Conservation (phyloP, 257 asterid species). For the Rauvolfia tetraphylla region DNA sequence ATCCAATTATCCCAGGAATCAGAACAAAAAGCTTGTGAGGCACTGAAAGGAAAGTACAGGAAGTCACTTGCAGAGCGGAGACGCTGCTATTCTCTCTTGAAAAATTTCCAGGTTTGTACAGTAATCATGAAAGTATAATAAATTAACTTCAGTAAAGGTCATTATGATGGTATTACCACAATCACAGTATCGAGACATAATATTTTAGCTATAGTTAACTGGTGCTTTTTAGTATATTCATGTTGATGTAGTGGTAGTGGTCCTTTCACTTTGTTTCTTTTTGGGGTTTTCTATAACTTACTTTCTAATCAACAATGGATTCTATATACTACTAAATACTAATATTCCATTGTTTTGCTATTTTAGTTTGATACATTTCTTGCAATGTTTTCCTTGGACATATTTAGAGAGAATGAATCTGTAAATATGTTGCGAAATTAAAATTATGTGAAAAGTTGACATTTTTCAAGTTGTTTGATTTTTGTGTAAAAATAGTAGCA, state of each 20-base stretch:
- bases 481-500: background rate
- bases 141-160: background rate
- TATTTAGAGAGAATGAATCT: too few relatives aligned
- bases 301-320: background rate
- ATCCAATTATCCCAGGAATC: constrained; percentile 40
- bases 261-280: background rate
- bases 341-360: background rate
- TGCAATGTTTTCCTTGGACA: background rate
- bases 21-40: constrained; percentile 43
- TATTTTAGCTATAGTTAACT: background rate
- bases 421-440: background rate
- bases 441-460: background rate
- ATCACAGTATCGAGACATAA: background rate
- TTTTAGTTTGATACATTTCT: background rate
- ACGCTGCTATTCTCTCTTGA: constrained; percentile 48
- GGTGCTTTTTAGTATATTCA: background rate
- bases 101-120: constrained; percentile 55
- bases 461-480: background rate
- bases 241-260: background rate
- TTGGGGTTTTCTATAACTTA: too few relatives aligned
- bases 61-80: constrained; percentile 62
- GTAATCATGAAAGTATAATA: background rate
- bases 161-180: background rate
- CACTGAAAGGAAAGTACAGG: constrained; percentile 49
- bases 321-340: background rate